Conservation (phyloP, 2,329 filamentous ascomycete genomes). For the Microcyclospora tardicrescens region DNA sequence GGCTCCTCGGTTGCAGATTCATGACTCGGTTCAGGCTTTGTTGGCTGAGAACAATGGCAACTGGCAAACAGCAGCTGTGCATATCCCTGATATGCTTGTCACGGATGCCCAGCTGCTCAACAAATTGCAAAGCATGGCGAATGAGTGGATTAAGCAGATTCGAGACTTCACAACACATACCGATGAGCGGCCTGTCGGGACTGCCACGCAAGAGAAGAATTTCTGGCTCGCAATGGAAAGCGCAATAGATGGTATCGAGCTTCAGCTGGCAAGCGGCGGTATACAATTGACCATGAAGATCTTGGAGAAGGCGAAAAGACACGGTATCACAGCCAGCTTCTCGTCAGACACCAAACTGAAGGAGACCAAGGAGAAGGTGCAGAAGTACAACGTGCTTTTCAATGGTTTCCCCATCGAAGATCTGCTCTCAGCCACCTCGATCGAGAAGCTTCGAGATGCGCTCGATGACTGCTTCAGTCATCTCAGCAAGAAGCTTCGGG, state of each 20-base stretch:
- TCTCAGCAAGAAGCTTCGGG: slow-evolving; percentile 93
- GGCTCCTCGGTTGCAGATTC: slow-evolving; percentile 73
- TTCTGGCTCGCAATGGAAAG: slow-evolving; percentile 98
- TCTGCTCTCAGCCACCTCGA: slow-evolving; percentile 76
- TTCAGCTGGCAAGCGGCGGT: slow-evolving; percentile 75
- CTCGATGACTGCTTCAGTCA: slow-evolving; percentile 83
- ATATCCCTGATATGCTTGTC: slow-evolving; percentile 62
- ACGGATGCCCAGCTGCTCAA: slow-evolving; percentile 89
- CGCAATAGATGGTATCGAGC: slow-evolving; percentile 80
- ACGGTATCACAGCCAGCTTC: slow-evolving; percentile 95
- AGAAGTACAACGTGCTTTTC: slow-evolving; percentile 98
- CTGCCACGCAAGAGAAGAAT: slow-evolving; percentile 93
- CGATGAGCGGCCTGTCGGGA: slow-evolving; percentile 62
- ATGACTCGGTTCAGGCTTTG: slow-evolving; percentile 75
- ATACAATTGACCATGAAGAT: slow-evolving; percentile 88
- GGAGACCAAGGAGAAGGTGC: slow-evolving; percentile 88
- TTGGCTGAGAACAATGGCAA: slow-evolving; percentile 59
- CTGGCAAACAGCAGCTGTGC: slow-evolving; percentile 59
- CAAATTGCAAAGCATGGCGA: slow-evolving; percentile 82
- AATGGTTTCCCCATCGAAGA: slow-evolving; percentile 95
- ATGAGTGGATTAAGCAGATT: slow-evolving; percentile 97
- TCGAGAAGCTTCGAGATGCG: slow-evolving; percentile 79
- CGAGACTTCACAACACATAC: slow-evolving; percentile 92
- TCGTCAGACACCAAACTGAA: slow-evolving; percentile 90
- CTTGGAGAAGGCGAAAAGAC: slow-evolving; percentile 91